phyloP scores from a whole-genome alignment of 805 yeast species.

The Candida endomychidarum region DNA sequence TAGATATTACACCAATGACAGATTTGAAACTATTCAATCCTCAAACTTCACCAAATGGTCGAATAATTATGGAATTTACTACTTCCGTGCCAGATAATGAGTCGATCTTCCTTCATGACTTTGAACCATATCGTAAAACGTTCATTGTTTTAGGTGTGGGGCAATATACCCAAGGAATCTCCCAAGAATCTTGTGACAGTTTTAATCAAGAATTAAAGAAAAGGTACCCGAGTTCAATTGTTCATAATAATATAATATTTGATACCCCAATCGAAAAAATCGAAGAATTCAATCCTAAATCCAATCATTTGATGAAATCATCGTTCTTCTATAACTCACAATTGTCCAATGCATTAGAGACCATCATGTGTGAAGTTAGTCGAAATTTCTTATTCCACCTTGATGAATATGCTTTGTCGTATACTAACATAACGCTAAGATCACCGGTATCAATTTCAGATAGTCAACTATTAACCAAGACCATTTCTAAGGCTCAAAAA shows the following conservation, averaged over 20 bases:
- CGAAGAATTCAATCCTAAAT: slow-evolving; percentile 14
- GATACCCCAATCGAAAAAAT: slow-evolving; percentile 36
- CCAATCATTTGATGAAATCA: slow-evolving; percentile 17
- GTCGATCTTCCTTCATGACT: slow-evolving; percentile 71
- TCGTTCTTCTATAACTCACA: slow-evolving; percentile 28
- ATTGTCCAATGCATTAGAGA: slow-evolving; percentile 39
- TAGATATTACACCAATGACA: slow-evolving; percentile 69
- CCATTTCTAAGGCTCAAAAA: slow-evolving; percentile 44
- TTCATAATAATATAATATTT: slow-evolving; percentile 56
- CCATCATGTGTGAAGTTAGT: slow-evolving; percentile 72
- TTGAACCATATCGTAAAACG: slow-evolving; percentile 85
- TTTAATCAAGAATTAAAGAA: slow-evolving; percentile 33
- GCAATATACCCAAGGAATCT: slow-evolving; percentile 21
- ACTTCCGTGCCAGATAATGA: slow-evolving; percentile 50
- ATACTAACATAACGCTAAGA: slow-evolving; percentile 74
- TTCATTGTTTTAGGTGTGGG: slow-evolving; percentile 56
- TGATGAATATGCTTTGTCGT: slow-evolving; percentile 69
- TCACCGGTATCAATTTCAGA: slow-evolving; percentile 73
- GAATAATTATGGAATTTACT: slow-evolving; percentile 58
- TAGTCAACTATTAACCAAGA: slow-evolving; percentile 42
- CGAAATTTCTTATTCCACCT: slow-evolving; percentile 61
- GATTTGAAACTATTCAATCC: slow-evolving; percentile 64
- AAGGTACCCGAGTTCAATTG: slow-evolving; percentile 51
- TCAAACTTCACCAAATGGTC: slow-evolving; percentile 79
- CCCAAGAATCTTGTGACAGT: background rate